Evolutionary conservation across 352 stramenopile species (phyloP).

Genomic region (Pythium myriotylum): DNA sequence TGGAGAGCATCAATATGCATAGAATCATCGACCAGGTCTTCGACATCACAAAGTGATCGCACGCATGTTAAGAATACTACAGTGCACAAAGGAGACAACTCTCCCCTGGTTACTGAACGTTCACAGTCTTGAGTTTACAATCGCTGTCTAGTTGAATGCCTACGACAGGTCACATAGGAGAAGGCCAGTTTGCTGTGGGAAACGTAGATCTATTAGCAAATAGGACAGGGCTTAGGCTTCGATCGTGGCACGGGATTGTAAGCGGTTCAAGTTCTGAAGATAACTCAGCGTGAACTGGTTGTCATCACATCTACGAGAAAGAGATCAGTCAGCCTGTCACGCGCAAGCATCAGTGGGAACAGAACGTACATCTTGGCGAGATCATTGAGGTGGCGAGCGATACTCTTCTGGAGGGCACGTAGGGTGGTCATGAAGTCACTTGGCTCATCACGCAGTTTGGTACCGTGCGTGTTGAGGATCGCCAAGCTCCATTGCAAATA

Average conservation of each 20-base stretch:
- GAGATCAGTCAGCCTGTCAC: constrained; percentile 4
- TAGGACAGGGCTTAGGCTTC: constrained; percentile 10
- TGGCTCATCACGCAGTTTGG: constrained; percentile 78
- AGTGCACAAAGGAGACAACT: too few species aligned
- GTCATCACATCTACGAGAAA: constrained; percentile 74
- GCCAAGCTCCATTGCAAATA: constrained; percentile 96
- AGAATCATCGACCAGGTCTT: constrained; percentile 85
- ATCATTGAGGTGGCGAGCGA: constrained; percentile 83
- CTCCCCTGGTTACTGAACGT: too few species aligned
- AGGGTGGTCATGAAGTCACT: constrained; percentile 80
- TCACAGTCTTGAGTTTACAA: too few species aligned
- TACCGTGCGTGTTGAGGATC: constrained; percentile 94
- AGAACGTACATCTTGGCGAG: constrained; percentile 84
- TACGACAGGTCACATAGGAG: too few species aligned
- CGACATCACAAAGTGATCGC: constrained; percentile 75
- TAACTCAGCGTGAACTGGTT: constrained; percentile 91
- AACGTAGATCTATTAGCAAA: constrained; percentile 13
- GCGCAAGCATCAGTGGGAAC: constrained; percentile 1
- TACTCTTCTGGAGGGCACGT: constrained; percentile 86
- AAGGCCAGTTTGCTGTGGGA: too few species aligned
- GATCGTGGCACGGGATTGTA: constrained; percentile 26
- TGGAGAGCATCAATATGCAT: constrained; percentile 89
- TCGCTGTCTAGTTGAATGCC: too few species aligned
- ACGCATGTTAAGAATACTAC: neutral
- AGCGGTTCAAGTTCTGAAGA: constrained; percentile 40